Conservation (phyloP, 2,329 filamentous ascomycete genomes). For the Albophoma yamanashiensis region DNA sequence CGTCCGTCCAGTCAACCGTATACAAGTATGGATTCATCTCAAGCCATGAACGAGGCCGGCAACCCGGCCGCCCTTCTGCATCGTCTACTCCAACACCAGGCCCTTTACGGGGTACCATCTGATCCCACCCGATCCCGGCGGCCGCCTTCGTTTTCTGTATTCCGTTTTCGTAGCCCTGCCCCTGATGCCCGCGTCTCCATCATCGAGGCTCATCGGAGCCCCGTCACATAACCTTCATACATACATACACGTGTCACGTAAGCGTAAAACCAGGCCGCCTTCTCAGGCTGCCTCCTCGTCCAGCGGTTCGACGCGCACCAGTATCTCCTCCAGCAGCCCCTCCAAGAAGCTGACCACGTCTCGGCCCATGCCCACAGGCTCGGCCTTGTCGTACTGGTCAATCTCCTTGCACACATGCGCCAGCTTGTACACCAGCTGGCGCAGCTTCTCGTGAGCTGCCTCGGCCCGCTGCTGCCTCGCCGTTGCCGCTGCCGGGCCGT, state of each 20-base stretch:
- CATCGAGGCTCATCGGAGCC: not conserved
- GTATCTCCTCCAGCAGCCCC: conserved; percentile 83
- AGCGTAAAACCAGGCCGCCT: not conserved
- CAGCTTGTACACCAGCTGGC: conserved; percentile 71
- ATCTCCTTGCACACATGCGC: conserved; percentile 80
- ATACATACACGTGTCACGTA: not conserved
- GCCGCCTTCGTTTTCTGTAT: not conserved
- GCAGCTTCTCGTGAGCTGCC: conserved; percentile 70
- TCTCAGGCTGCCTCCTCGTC: conserved; percentile 52
- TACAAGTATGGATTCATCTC: not conserved
- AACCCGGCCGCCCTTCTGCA: not conserved
- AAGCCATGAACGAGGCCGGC: not conserved
- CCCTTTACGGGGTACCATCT: not conserved
- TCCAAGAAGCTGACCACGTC: conserved; percentile 85
- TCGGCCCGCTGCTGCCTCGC: conserved; percentile 58
- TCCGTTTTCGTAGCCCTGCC: not conserved
- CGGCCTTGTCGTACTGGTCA: conserved; percentile 74
- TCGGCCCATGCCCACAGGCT: conserved; percentile 87
- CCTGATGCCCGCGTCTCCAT: not conserved
- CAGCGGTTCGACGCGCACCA: conserved; percentile 82
- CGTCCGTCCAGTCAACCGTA: no score
- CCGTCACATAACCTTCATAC: not conserved
- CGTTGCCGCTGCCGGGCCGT: conserved; percentile 30
- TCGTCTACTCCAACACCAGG: not conserved
- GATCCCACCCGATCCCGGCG: not conserved